Percentiles rank a stretch among this genome's conserved stretches.
Conservation (phyloP, 108 stramenopile species). For the Conticribra guillardii region DNA sequence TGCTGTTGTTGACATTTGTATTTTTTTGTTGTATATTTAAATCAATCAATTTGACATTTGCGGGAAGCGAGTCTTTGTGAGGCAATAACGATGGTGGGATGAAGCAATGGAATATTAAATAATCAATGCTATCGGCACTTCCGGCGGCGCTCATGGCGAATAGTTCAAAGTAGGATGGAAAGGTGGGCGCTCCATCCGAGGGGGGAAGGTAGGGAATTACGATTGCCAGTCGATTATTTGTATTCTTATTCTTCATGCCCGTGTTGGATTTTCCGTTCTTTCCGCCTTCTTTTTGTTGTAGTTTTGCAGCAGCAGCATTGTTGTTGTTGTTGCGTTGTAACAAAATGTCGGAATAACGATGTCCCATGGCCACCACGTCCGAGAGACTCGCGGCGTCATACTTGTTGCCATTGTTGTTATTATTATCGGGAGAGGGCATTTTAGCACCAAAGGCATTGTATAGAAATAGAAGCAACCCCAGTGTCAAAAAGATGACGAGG, state of each 20-base stretch:
- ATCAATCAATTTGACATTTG: conserved; percentile 77
- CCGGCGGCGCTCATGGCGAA: conserved; percentile 84
- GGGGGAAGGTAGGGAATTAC: conserved; percentile 74
- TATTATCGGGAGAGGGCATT: background rate
- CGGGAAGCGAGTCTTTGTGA: conserved; percentile 25
- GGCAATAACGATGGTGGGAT: conserved; percentile 50
- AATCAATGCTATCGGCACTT: conserved; percentile 73
- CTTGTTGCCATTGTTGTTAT: background rate
- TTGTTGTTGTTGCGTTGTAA: background rate
- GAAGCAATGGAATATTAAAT: conserved; percentile 84
- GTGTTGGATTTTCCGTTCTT: too few species aligned
- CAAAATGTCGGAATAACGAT: conserved; percentile 1
- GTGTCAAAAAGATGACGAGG: background rate
- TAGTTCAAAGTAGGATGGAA: conserved; percentile 83
- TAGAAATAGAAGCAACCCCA: background rate
- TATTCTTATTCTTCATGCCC: too few species aligned
- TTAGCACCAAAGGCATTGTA: conserved; percentile 7
- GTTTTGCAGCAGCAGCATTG: background rate
- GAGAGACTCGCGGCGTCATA: background rate
- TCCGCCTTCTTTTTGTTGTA: background rate
- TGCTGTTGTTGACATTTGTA: background rate
- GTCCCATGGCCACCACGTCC: conserved; percentile 24
- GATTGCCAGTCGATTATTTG: conserved; percentile 71
- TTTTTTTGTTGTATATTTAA: conserved; percentile 36
- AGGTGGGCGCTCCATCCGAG: conserved; percentile 50